Percentiles rank a stretch among this genome's conserved stretches.
Evolutionary conservation across 148 eudicot species (phyloP).

Genomic region (Diospyros kaki): DNA sequence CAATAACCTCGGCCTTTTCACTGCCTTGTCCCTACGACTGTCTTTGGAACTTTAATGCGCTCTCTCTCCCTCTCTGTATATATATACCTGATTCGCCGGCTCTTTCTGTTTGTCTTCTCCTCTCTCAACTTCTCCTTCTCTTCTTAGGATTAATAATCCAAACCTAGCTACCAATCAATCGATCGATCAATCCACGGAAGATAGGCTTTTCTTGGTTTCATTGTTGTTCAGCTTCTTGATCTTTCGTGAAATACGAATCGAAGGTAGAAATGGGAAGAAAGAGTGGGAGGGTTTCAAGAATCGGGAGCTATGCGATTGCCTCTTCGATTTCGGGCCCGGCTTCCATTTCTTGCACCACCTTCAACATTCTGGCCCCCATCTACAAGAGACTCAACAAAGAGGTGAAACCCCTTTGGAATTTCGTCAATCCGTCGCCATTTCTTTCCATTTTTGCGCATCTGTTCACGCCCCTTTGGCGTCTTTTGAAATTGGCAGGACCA

Average conservation of each 20-base stretch:
- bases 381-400: conserved; percentile 70
- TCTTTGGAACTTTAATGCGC: no score
- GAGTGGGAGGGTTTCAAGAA: conserved; percentile 45
- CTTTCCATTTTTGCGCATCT: background rate
- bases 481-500: conserved; percentile 54
- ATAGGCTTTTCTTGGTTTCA: background rate
- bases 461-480: background rate
- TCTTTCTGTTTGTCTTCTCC: no score
- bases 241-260: background rate
- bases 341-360: conserved; percentile 86
- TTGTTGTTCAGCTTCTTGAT: background rate
- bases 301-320: conserved; percentile 63
- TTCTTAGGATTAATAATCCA: no score
- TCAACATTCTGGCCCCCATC: conserved; percentile 95
- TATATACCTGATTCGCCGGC: no score
- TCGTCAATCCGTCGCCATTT: background rate
- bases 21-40: no score
- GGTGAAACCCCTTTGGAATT: conserved; percentile 27
- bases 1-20: no score
- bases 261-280: conserved; percentile 44
- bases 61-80: no score
- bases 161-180: no score
- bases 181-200: no score
- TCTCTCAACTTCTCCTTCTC: no score
- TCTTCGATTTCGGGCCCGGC: conserved; percentile 55